Evolutionary conservation across 352 stramenopile genomes (phyloP), one percentile per base, ranked within the genome.

Genomic region (Phytophthora ohioensis): DNA sequence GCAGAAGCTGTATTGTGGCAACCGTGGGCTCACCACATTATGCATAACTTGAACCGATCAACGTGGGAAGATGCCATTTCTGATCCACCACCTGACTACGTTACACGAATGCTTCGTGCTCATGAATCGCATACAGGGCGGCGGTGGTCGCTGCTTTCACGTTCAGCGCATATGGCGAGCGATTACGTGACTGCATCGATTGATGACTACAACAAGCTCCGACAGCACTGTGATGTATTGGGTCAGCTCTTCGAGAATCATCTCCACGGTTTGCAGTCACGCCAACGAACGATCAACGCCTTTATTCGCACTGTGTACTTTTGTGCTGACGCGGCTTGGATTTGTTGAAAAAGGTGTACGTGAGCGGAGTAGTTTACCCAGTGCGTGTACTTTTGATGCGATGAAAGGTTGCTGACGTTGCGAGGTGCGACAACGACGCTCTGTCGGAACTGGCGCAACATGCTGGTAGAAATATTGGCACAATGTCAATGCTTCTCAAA

Each of bases 401-500:
- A 34, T 3, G 52, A 46, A 15, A n/a, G 17, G 27, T 13, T 48
- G 35, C 52, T 46, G 52, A 48, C 36, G 52, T 46, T 58, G 52
- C 35, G 52, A 58, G 35, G 52, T 36, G 12, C 27, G 17, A 27
- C 36, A 58, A 48, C 52, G 36, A 58, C 35, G 52, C 52, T 35
- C 36, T 58, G 38, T 58, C 52, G 52, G 52, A 46, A 21, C 35
- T 36, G 52, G 52, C 15, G 52, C 21, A 5, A 58, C 47, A 35
- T 35, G 15, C 21, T 1, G 21, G 21, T 27, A 27, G 21, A 27
- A 27, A 27, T 27, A 27, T 27, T 27, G 21, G 21, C 21, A 2
- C 21, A 27, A 27, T 27, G 21, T 27, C 21, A 2, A 27, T 27
- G 21, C 21, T 27, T 27, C 21, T 27, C 21, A 27, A 27, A 2